phyloP scores from a whole-genome alignment of 176 grass and related monocot species.

The Eleusine coracana region DNA sequence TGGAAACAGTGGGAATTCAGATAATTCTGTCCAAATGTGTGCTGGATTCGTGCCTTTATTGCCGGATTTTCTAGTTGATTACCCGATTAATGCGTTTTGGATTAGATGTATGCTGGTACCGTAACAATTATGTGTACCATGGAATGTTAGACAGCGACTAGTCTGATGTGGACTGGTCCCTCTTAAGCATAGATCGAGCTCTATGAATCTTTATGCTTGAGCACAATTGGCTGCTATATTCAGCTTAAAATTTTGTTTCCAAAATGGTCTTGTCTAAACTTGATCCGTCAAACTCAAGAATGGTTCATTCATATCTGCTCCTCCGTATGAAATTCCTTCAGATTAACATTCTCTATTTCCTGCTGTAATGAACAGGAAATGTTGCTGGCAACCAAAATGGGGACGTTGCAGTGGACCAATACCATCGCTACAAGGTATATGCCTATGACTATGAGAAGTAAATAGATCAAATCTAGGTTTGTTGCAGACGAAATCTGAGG shows the following conservation, averaged over 20 bases:
- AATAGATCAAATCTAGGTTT: not conserved
- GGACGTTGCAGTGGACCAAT: conserved; percentile 64
- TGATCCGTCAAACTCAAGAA: not conserved
- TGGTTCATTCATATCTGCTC: not conserved
- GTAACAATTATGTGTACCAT: not conserved
- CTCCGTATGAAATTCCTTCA: not conserved
- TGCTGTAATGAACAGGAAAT: conserved; percentile 42
- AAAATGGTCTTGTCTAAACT: not conserved
- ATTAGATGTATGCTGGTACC: not conserved
- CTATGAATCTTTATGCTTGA: not conserved
- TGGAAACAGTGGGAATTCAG: not conserved
- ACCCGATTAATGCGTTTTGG: not conserved
- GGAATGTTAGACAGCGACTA: not conserved
- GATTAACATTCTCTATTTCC: not conserved
- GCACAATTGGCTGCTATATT: not conserved
- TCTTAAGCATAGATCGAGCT: not conserved
- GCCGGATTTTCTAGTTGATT: conserved; percentile 1
- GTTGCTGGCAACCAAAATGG: conserved; percentile 53
- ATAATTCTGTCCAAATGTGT: not conserved
- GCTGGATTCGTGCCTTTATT: not conserved
- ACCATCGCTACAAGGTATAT: conserved; percentile 75
- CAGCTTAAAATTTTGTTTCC: not conserved
- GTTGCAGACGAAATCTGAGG: not conserved
- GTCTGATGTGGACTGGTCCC: not conserved
- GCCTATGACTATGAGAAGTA: not conserved